Evolutionary conservation across 2,329 filamentous ascomycete genomes (phyloP).

Genomic region (Aureobasidium subglaciale): DNA sequence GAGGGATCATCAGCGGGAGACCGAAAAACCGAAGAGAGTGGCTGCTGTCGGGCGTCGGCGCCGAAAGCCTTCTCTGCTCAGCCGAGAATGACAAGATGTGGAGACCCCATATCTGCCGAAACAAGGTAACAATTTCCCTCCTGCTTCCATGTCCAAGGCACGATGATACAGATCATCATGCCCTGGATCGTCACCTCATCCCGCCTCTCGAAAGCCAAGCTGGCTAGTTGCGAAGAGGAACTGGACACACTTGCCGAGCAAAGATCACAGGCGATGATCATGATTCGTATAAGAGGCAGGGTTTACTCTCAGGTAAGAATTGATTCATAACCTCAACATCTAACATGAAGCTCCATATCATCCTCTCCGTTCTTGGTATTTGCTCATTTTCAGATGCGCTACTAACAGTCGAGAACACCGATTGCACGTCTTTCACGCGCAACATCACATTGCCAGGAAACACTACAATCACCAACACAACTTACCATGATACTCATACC

Average conservation of each 20-base stretch:
- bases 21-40: not conserved
- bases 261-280: not conserved
- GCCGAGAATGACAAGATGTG: not conserved
- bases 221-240: too few species aligned
- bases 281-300: not conserved
- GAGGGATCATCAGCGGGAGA: not conserved
- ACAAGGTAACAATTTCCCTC: not conserved
- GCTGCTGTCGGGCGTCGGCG: not conserved
- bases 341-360: not conserved
- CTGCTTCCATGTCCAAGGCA: not conserved
- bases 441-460: constrained; percentile 12
- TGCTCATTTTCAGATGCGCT: not conserved
- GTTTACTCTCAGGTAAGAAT: not conserved
- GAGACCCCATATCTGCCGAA: not conserved
- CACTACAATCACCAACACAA: constrained; percentile 19
- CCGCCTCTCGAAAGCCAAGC: too few species aligned
- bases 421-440: constrained; percentile 7
- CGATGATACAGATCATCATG: not conserved
- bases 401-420: not conserved
- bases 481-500: constrained; percentile 17
- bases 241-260: too few species aligned
- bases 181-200: not conserved
- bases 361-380: not conserved
- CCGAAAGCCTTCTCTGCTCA: not conserved
- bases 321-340: not conserved